Conservation (phyloP, 108 stramenopile species). For the Cylindrotheca fusiformis region DNA sequence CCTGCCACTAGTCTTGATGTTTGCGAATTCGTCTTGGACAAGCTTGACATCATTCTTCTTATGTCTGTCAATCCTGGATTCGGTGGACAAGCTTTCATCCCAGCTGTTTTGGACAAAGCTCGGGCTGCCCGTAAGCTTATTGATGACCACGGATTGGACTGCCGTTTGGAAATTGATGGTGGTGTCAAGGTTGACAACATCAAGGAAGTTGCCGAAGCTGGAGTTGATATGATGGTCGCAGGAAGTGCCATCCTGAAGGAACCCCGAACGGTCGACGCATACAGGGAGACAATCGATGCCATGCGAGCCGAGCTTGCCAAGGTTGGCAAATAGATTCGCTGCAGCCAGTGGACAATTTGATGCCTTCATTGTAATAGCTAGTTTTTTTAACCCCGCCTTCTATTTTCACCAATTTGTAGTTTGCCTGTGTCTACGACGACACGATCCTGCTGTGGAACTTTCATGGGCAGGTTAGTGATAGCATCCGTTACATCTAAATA, state of each 20-base stretch:
- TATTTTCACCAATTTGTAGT: too few species aligned
- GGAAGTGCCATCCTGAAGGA: slow-evolving; percentile 96
- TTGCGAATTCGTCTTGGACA: slow-evolving; percentile 92
- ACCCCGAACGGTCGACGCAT: slow-evolving; percentile 93
- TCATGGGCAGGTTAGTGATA: too few species aligned
- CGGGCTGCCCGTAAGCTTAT: slow-evolving; percentile 94
- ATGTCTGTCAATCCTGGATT: slow-evolving; percentile 99
- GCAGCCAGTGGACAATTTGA: too few species aligned
- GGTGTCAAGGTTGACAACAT: slow-evolving; percentile 93
- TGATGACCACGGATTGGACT: slow-evolving; percentile 93
- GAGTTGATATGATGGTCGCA: slow-evolving; percentile 98
- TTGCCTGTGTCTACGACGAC: too few species aligned
- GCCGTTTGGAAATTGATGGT: slow-evolving; percentile 96
- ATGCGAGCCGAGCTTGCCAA: slow-evolving; percentile 94
- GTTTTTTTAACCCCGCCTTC: too few species aligned
- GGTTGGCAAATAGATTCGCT: slow-evolving; percentile 13
- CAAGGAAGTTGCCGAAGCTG: slow-evolving; percentile 94
- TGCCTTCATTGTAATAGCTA: too few species aligned
- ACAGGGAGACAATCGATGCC: slow-evolving; percentile 93
- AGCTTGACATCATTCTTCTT: slow-evolving; percentile 97
- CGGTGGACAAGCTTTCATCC: slow-evolving; percentile 97
- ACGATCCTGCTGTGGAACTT: too few species aligned
- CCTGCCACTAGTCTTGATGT: slow-evolving; percentile 92
- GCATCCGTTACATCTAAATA: too few species aligned
- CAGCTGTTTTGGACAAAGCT: slow-evolving; percentile 89